A percentile compares a stretch with the other conserved stretches of the same genome.
These are phyloP conservation scores for Coemansia sp. DNA, from an alignment of 192 early-diverging fungal genomes.

Conservation along the genomic window DNA sequence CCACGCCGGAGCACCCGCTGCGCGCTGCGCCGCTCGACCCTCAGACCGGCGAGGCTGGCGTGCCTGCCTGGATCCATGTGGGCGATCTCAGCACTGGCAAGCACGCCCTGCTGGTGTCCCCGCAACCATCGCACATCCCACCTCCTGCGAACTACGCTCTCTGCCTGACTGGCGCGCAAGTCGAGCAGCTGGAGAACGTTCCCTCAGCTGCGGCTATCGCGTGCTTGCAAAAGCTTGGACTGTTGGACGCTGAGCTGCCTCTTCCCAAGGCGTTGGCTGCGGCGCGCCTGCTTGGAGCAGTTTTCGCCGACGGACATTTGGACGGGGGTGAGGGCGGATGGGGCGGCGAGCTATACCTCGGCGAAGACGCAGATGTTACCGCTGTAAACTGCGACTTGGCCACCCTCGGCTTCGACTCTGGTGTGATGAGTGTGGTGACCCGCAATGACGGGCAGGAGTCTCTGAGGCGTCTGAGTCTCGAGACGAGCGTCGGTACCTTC, in stretches of 20 bases:
- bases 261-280: constrained; percentile 30
- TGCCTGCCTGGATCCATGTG: constrained; percentile 25
- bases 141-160: constrained; percentile 14
- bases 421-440: background rate
- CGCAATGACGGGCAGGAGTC: background rate
- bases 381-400: constrained; percentile 29
- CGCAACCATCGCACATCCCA: constrained; percentile 24
- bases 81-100: constrained; percentile 21
- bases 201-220: constrained; percentile 1
- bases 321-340: background rate
- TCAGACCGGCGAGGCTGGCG: constrained; percentile 16
- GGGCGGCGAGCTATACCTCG: constrained; percentile 14
- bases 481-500: constrained; percentile 3
- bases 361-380: constrained; percentile 21
- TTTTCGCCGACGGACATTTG: background rate
- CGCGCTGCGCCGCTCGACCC: constrained; percentile 25
- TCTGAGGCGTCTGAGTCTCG: background rate
- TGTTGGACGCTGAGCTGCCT: constrained; percentile 27
- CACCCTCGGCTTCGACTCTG: constrained; percentile 22
- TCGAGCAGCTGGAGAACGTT: background rate
- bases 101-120: constrained; percentile 28
- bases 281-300: constrained; percentile 23
- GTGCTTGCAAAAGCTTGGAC: constrained; percentile 18
- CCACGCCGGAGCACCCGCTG: constrained; percentile 36
- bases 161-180: constrained; percentile 2